These are phyloP conservation scores for Hydnomerulius pinastri DNA, from an alignment of 768 basidiomycete genomes.

Conservation along the genomic window DNA sequence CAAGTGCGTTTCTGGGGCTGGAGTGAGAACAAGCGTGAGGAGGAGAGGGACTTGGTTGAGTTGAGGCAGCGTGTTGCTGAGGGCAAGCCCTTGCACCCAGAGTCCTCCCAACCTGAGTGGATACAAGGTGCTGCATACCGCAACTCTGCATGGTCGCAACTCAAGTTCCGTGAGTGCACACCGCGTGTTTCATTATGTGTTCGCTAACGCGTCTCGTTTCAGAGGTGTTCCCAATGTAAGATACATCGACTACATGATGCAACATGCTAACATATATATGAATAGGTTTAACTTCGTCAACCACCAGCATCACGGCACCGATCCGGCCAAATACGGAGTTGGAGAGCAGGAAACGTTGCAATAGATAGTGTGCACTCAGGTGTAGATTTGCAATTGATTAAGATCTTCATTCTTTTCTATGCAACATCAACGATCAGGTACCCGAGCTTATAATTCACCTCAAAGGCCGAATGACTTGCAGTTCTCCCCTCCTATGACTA, in stretches of 20 bases:
- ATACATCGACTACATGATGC: slow-evolving; percentile 4
- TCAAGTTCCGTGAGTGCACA: slow-evolving; percentile 78
- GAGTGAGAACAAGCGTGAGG: slow-evolving; percentile 85
- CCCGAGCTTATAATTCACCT: neutral
- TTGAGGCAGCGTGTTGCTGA: slow-evolving; percentile 70
- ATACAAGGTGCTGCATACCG: slow-evolving; percentile 84
- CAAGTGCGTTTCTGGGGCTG: slow-evolving; percentile 95
- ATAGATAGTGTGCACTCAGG: slow-evolving; percentile 14
- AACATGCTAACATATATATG: slow-evolving; percentile 9
- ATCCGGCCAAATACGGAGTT: slow-evolving; percentile 76
- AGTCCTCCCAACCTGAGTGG: slow-evolving; percentile 79
- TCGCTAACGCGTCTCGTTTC: slow-evolving; percentile 16
- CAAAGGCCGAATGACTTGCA: neutral
- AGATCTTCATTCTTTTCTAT: neutral
- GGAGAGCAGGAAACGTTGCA: slow-evolving; percentile 27
- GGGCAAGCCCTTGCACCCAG: slow-evolving; percentile 86
- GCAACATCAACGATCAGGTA: neutral
- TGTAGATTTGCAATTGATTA: slow-evolving; percentile 8
- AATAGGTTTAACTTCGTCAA: slow-evolving; percentile 95
- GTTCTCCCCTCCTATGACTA: neutral
- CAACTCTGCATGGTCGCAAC: slow-evolving; percentile 91
- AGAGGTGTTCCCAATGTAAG: slow-evolving; percentile 81
- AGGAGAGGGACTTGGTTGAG: slow-evolving; percentile 75
- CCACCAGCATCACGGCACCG: slow-evolving; percentile 84
- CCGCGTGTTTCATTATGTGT: slow-evolving; percentile 3